Conservation (phyloP, 2,329 filamentous ascomycete species). For the Neocucurbitaria cava region DNA sequence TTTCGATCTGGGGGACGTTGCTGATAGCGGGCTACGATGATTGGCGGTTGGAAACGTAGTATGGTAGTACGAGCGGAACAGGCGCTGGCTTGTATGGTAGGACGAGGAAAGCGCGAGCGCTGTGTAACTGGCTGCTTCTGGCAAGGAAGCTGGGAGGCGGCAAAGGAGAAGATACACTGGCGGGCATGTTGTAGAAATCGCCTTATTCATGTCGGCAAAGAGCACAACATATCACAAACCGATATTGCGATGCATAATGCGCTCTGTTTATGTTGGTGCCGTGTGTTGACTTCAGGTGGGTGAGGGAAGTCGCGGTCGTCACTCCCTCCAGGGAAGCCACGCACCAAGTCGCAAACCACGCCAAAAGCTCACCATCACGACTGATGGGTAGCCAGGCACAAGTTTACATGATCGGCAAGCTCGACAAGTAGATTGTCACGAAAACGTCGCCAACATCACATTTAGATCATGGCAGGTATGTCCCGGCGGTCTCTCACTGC, state of each 20-base stretch:
- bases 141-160: not conserved
- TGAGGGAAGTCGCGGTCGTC: slow-evolving; percentile 3
- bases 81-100: slow-evolving; percentile 8
- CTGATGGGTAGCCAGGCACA: not conserved
- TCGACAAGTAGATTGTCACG: not conserved
- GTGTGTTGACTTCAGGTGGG: not conserved
- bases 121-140: slow-evolving; percentile 11
- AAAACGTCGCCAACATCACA: slow-evolving; percentile 1
- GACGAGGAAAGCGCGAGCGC: slow-evolving; percentile 11
- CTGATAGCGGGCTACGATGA: slow-evolving; percentile 11
- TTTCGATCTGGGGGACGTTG: slow-evolving; percentile 6
- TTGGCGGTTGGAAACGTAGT: slow-evolving; percentile 7
- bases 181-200: slow-evolving; percentile 1
- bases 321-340: slow-evolving; percentile 3
- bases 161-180: not conserved
- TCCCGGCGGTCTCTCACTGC: slow-evolving; percentile 18
- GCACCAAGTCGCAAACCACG: slow-evolving; percentile 3
- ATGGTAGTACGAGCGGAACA: slow-evolving; percentile 11
- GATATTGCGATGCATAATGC: not conserved
- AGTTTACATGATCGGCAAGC: not conserved
- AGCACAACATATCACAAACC: not conserved
- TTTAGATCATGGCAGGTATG: slow-evolving; percentile 9
- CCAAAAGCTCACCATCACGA: slow-evolving; percentile 1
- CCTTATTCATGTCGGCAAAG: not conserved
- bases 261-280: not conserved